Conservation (phyloP, 73 alveolate species). For the Tetrahymena malaccensis region DNA sequence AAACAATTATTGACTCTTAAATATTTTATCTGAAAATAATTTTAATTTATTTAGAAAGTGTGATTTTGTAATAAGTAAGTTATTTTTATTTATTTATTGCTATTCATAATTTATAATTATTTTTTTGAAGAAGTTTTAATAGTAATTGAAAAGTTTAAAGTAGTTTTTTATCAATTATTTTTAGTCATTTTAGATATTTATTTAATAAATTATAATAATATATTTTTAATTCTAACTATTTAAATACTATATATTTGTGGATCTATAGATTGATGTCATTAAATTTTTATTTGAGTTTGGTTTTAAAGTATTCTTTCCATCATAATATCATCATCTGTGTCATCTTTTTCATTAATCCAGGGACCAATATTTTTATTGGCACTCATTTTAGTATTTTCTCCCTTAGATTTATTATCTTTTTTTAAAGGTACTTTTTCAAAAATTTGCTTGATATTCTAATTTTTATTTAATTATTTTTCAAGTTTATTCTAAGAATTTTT, state of each 20-base stretch:
- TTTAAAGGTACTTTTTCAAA: neutral
- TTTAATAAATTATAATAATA: too few species aligned
- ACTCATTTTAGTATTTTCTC: neutral
- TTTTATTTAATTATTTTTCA: neutral
- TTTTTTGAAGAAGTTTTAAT: too few species aligned
- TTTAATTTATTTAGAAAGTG: too few species aligned
- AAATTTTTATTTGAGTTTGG: neutral
- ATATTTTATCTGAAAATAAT: too few species aligned
- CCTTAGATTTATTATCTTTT: neutral
- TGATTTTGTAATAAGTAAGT: too few species aligned
- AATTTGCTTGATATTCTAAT: neutral
- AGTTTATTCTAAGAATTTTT: neutral
- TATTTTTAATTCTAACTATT: neutral
- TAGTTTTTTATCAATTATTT: too few species aligned
- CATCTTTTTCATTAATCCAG: neutral
- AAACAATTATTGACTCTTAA: too few species aligned
- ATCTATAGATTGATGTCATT: neutral
- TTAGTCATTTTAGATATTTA: too few species aligned
- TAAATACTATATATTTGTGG: neutral
- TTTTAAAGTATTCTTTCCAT: neutral
- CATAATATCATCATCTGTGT: neutral
- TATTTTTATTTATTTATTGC: too few species aligned
- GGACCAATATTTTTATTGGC: neutral
- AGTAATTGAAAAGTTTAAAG: neutral
- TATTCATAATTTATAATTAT: too few species aligned